phyloP scores from a whole-genome alignment of 495 filamentous ascomycete species.

The Hyaloscypha finlandica region DNA sequence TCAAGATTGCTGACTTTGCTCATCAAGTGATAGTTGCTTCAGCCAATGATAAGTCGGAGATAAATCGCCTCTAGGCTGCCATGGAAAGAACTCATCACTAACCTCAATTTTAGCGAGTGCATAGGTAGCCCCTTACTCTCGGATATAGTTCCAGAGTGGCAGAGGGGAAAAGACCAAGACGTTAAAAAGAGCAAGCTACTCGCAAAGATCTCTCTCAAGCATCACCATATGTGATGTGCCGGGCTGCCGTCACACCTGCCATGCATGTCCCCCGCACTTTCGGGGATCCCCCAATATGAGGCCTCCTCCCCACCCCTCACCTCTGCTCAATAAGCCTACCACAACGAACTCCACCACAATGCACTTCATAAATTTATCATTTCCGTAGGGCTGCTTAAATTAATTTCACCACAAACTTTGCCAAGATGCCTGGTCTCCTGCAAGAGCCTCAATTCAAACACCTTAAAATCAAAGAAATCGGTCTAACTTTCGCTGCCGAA shows the following conservation, averaged over 20 bases:
- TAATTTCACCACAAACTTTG: neutral
- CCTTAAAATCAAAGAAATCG: constrained; percentile 42
- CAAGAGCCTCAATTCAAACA: constrained; percentile 13
- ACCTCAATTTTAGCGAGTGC: too few species aligned
- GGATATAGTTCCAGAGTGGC: neutral
- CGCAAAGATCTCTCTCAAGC: neutral
- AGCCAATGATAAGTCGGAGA: neutral
- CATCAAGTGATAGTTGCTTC: neutral
- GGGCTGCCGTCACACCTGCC: neutral
- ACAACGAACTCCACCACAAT: neutral
- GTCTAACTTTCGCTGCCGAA: constrained; percentile 58
- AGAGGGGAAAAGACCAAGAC: neutral
- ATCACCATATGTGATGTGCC: neutral
- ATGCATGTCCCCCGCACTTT: neutral
- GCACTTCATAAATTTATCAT: neutral
- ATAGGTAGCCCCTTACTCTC: neutral
- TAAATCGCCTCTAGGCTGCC: neutral
- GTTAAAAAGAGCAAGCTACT: neutral
- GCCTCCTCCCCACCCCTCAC: neutral
- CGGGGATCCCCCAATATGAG: neutral
- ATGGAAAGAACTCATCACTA: neutral
- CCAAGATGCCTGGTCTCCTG: constrained; percentile 9
- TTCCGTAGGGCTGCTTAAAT: neutral
- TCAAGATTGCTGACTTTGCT: neutral
- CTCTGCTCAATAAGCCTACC: neutral